phyloP scores from a whole-genome alignment of 495 filamentous ascomycete genomes.

The Thermothielavioides terrestris region DNA sequence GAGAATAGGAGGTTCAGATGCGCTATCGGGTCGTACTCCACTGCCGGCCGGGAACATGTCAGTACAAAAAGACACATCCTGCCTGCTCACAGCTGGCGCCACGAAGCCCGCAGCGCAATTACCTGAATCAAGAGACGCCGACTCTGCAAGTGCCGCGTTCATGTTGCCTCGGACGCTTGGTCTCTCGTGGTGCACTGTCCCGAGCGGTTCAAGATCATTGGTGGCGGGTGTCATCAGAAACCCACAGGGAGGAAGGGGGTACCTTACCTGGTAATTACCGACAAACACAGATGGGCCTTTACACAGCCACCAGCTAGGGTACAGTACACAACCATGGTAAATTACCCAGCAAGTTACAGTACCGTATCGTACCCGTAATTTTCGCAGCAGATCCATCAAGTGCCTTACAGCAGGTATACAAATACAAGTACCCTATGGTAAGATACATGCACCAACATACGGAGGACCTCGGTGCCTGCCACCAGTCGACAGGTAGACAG shows the following conservation, averaged over 20 bases:
- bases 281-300: background rate
- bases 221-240: background rate
- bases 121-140: constrained; percentile 46
- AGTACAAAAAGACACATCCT: too few species aligned
- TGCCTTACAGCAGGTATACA: too few species aligned
- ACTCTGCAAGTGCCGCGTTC: constrained; percentile 36
- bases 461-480: too few species aligned
- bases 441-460: too few species aligned
- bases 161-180: constrained; percentile 21
- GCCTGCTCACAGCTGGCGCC: background rate
- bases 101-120: constrained; percentile 5
- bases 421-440: too few species aligned
- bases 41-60: constrained; percentile 40
- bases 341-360: too few species aligned
- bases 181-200: background rate
- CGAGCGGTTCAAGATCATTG: background rate
- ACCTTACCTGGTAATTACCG: too few species aligned
- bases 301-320: too few species aligned
- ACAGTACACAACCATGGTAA: too few species aligned
- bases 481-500: too few species aligned
- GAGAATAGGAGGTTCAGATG: constrained; percentile 94
- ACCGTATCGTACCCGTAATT: too few species aligned
- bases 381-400: too few species aligned
- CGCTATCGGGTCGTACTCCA: constrained; percentile 86
- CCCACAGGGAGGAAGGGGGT: background rate